These are phyloP conservation scores for Incumbomyces lentus DNA, from an alignment of 2,329 filamentous ascomycete genomes.

Conservation along the genomic window DNA sequence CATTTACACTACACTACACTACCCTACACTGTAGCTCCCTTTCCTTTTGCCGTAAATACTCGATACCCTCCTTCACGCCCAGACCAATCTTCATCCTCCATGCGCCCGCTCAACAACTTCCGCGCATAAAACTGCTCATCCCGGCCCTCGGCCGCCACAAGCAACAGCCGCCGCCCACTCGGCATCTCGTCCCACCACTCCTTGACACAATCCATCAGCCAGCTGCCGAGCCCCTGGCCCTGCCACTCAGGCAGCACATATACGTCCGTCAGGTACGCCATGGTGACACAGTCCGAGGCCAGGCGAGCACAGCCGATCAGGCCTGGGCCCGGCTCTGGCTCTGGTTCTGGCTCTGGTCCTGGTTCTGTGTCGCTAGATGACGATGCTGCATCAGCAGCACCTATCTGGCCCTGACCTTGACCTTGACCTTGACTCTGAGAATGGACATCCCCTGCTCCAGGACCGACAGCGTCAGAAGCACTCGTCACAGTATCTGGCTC, in stretches of 20 bases:
- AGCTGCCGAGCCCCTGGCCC: slow-evolving; percentile 52
- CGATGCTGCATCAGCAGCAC: too few species aligned
- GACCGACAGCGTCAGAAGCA: too few species aligned
- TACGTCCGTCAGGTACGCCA: slow-evolving; percentile 60
- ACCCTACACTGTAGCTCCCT: neutral
- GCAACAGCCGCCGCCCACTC: slow-evolving; percentile 49
- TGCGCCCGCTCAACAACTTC: slow-evolving; percentile 17
- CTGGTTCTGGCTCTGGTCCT: too few species aligned
- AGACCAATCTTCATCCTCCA: slow-evolving; percentile 6
- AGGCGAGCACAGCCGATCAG: slow-evolving; percentile 49
- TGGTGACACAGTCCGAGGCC: slow-evolving; percentile 60
- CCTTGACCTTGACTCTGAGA: too few species aligned
- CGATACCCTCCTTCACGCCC: neutral
- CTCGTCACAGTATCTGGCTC: too few species aligned
- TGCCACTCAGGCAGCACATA: slow-evolving; percentile 53
- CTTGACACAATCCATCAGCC: slow-evolving; percentile 52
- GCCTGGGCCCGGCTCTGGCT: slow-evolving; percentile 19
- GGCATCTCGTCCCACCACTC: slow-evolving; percentile 49
- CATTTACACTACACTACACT: too few species aligned
- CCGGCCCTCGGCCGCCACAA: slow-evolving; percentile 29
- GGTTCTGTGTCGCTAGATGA: slow-evolving; percentile 5
- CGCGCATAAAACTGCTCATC: slow-evolving; percentile 20
- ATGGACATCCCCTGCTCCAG: too few species aligned
- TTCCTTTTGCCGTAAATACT: neutral
- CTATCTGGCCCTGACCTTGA: too few species aligned